Evolutionary conservation across 1,284 basidiomycete species (phyloP).

Genomic region (Ustilago crameri): DNA sequence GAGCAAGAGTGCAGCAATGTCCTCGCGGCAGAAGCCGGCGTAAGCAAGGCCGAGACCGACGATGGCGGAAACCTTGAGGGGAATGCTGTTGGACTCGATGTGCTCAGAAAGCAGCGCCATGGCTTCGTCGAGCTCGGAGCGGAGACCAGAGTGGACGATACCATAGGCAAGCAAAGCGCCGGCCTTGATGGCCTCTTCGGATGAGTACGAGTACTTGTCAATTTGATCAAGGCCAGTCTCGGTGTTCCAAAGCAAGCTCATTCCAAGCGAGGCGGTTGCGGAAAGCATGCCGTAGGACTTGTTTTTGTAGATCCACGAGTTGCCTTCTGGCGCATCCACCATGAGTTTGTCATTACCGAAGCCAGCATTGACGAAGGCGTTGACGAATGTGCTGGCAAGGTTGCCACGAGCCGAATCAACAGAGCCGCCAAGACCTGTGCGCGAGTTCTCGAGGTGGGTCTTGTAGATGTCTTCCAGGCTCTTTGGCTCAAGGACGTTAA

Average conservation of each 20-base stretch:
- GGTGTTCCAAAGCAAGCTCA: constrained; percentile 95
- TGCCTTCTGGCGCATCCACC: constrained; percentile 93
- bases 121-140: constrained; percentile 92
- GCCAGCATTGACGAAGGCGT: constrained; percentile 98
- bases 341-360: constrained; percentile 99
- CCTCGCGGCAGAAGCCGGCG: constrained; percentile 88
- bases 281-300: constrained; percentile 99
- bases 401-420: constrained; percentile 95
- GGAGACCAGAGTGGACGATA: constrained; percentile 87
- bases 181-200: constrained; percentile 96
- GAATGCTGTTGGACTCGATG: constrained; percentile 85
- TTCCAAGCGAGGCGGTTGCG: constrained; percentile 91
- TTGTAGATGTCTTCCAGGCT: constrained; percentile 98
- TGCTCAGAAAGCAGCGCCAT: constrained; percentile 91
- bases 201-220: constrained; percentile 97
- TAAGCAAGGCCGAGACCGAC: constrained; percentile 83
- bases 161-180: constrained; percentile 95
- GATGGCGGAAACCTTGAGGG: constrained; percentile 87
- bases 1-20: constrained; percentile 72
- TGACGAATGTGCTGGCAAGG: constrained; percentile 95
- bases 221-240: constrained; percentile 93
- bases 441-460: constrained; percentile 84
- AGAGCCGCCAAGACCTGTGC: constrained; percentile 68
- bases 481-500: constrained; percentile 89
- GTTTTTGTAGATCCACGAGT: constrained; percentile 99